Conservation (phyloP, 257 asterid species). For the Datura wrightii region DNA sequence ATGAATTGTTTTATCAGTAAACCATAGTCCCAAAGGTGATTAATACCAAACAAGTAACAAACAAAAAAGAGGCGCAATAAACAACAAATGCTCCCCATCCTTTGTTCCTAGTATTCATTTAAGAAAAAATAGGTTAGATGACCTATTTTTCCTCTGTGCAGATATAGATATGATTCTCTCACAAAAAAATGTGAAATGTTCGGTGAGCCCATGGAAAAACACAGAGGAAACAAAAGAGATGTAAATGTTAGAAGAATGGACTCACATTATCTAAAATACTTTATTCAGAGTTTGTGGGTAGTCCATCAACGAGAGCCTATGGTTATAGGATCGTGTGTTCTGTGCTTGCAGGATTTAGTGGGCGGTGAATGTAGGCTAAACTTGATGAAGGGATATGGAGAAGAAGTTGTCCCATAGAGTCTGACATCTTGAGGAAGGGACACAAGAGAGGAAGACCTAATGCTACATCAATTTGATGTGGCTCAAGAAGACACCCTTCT, state of each 20-base stretch:
- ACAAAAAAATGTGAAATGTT: conserved; percentile 9
- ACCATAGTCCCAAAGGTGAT: not conserved
- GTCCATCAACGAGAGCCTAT: conserved; percentile 8
- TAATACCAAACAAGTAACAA: not conserved
- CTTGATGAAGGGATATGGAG: not conserved
- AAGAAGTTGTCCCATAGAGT: not conserved
- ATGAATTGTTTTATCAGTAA: conserved; percentile 16
- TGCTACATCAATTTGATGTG: not conserved
- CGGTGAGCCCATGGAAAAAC: not conserved
- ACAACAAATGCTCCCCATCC: conserved; percentile 18
- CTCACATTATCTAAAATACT: not conserved
- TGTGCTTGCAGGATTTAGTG: conserved; percentile 6
- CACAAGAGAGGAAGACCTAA: conserved; percentile 17
- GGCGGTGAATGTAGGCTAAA: conserved; percentile 15
- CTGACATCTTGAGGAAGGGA: conserved; percentile 25
- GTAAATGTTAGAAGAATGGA: not conserved
- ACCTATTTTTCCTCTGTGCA: conserved; percentile 7
- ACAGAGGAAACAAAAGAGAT: not conserved
- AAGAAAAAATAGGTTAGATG: not conserved
- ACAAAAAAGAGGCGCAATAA: conserved; percentile 16
- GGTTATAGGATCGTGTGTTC: not conserved
- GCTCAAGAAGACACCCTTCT: not conserved
- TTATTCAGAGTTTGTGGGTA: not conserved
- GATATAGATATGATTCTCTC: conserved; percentile 7
- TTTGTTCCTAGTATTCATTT: not conserved